phyloP scores from a whole-genome alignment of 257 asterid species.

The Henckelia pumila region DNA sequence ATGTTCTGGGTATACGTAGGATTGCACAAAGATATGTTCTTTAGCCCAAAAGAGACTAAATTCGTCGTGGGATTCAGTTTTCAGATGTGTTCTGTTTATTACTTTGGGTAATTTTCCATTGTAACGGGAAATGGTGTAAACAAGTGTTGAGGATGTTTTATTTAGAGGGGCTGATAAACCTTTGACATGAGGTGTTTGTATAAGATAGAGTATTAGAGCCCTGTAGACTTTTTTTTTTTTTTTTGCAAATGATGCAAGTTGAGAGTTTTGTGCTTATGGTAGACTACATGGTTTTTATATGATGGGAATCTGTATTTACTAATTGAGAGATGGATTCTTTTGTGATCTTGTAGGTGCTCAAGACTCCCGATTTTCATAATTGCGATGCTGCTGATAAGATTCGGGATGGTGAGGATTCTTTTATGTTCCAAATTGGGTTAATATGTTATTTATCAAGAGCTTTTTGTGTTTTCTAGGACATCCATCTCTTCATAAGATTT shows the following conservation, averaged over 20 bases:
- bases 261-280: neutral
- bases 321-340: conserved; percentile 15
- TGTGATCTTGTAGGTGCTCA: conserved; percentile 67
- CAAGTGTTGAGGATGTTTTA: neutral
- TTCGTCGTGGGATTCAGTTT: neutral
- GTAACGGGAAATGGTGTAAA: neutral
- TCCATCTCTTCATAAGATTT: too few species aligned
- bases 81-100: neutral
- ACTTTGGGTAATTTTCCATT: neutral
- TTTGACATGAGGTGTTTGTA: neutral
- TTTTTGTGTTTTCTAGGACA: neutral
- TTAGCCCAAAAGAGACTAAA: neutral
- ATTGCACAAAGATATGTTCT: conserved; percentile 14
- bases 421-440: neutral
- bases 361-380: conserved; percentile 74
- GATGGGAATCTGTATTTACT: neutral
- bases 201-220: neutral
- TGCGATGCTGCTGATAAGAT: conserved; percentile 83
- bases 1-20: neutral
- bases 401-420: conserved; percentile 48
- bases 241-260: conserved; percentile 11
- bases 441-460: neutral
- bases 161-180: neutral
- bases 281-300: neutral
- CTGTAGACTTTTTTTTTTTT: neutral